Percentiles rank a stretch among this genome's conserved stretches.
phyloP scores from a whole-genome alignment of 1,139 yeast genomes.

The Meyerozyma smithsonii region DNA sequence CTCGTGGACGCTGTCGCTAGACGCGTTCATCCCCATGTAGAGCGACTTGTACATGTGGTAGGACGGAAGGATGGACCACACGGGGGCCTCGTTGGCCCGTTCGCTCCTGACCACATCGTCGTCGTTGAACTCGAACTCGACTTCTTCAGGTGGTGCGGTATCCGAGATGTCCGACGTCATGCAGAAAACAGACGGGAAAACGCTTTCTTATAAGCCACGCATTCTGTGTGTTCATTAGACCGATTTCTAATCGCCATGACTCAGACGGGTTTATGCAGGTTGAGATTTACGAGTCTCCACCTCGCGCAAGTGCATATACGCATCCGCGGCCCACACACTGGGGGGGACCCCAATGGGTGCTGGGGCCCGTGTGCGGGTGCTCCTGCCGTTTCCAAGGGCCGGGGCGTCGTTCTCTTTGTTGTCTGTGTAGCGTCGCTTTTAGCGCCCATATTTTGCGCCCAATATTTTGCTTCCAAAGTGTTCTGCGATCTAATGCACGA shows the following conservation, averaged over 20 bases:
- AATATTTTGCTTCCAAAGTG: background rate
- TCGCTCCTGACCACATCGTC: background rate
- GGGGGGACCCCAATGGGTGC: too few species aligned
- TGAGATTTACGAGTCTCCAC: background rate
- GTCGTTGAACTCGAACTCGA: background rate
- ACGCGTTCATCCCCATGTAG: background rate
- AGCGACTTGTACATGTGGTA: constrained; percentile 3
- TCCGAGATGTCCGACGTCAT: background rate
- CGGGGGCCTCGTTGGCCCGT: constrained; percentile 2
- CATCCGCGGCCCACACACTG: too few species aligned
- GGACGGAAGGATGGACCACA: constrained; percentile 3
- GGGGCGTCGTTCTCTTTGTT: background rate
- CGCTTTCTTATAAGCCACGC: too few species aligned
- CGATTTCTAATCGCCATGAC: background rate
- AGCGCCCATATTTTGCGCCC: background rate
- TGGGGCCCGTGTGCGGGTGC: too few species aligned
- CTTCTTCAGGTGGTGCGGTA: too few species aligned
- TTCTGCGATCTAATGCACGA: background rate
- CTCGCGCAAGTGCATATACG: too few species aligned
- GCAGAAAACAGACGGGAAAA: background rate
- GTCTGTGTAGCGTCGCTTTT: background rate
- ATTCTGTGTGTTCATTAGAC: too few species aligned
- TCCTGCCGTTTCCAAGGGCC: too few species aligned
- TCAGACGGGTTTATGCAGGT: background rate
- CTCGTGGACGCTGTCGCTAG: background rate